Evolutionary conservation across 2,329 filamentous ascomycete species (phyloP), one percentile per base, ranked within the genome.

Genomic region (Penicillium sp.): DNA sequence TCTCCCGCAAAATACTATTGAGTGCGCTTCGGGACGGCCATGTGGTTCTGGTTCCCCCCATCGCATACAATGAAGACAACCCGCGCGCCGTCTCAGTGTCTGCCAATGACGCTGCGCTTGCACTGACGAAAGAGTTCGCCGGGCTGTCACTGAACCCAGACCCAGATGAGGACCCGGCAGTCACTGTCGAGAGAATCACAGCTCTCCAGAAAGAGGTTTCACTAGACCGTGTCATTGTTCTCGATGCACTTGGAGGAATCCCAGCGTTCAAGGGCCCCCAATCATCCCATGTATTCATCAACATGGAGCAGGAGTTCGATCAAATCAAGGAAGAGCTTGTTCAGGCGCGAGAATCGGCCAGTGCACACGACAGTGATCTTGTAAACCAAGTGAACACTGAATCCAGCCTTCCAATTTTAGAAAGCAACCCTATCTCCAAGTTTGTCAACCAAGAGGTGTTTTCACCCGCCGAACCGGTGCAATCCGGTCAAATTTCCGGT

Each of bases 301-400:
- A 99, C 65, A 81, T 99, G 53, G 89, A 95, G 68, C 92, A 97
- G 68, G 93, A 99, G 69, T 96, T 89, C 62, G 78, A 83, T 1
- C 77, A 83, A 24, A 87, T 96, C 46, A 80, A 84, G 57, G 73
- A 81, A 14, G 83, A 91, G 61, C 78, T 96, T 4, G 66, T 69
- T 29, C 65, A 68, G 42, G 63, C 63, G 21, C 64, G 63, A 46
- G 48, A 56, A n/a, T 62, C 64, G 7, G 49, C 63, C 5, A 43
- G 45, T 18, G 56, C 40, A 46, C 51, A 44, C 21, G 40, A 45
- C 5, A 39, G 42, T 14, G 39, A 43, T 24, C 66, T 71, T 47
- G 60, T 57, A 1, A 46, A 47, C 16, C 52, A 43, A 52, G 64
- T 29, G 52, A 46, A 56, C 7, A 52, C 57, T 4, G 54, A 57